Evolutionary conservation across 768 basidiomycete species (phyloP), one percentile per base, ranked within the genome.

Genomic region (Trametopsis cervina): DNA sequence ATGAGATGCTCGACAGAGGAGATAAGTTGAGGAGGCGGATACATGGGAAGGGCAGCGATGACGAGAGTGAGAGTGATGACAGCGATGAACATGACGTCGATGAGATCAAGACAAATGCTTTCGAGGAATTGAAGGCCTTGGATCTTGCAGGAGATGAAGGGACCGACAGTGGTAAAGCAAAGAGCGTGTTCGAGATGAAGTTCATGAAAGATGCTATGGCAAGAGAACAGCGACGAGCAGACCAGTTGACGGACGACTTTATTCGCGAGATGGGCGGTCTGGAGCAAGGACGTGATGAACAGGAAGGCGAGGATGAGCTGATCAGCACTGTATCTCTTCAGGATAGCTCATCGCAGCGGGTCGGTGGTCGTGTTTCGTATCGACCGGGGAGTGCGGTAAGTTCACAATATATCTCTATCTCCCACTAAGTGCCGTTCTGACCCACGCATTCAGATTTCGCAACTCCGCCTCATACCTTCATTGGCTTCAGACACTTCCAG

Each of bases 191-290:
- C 62, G 76, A 80, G 54, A 97, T 98, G 96, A 97, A 96, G 68
- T 99, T 98, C 67, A 99, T 99, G 95, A 85, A 87, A 64, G 85
- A 93, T 40, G 94, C 91, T 0, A 82, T 86, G 70, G 78, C 78
- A 4, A 73, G 89, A 54, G 76, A 83, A 47, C 68, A 76, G 56
- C 69, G 63, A 7, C 71, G 73, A 45, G 80, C 77, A 1, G 72
- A 83, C 49, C 73, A 73, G 48, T 75, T 80, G 54, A 81, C 76
- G 4, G 86, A 88, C 47, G 85, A 88, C 56, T 81, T 95, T 50
- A 67, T 81, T 52, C 70, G 70, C 53, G 88, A 90, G 57, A 69
- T 96, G 59, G 80, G 77, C 26, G 63, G 68, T 42, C 62, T 66
- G 36, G 63, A 67, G 15, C 62, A 60, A 4, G 63, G 59, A 0